phyloP scores from a whole-genome alignment of 2,329 filamentous ascomycete species.

The Diaporthe sp. region DNA sequence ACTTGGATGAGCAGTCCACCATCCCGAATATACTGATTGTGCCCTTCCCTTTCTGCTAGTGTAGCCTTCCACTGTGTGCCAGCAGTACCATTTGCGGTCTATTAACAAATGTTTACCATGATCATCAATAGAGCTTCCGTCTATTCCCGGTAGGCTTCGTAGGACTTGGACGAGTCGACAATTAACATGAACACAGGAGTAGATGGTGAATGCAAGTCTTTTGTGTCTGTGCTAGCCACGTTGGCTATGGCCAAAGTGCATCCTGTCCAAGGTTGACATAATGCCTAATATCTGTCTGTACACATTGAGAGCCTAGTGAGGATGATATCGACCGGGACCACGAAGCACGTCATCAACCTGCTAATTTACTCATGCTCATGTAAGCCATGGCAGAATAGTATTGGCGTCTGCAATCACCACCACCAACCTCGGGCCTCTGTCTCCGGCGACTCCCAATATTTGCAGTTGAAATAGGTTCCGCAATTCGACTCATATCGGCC shows the following conservation, averaged over 20 bases:
- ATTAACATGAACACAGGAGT: too few species aligned
- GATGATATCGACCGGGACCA: neutral
- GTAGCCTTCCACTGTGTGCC: too few species aligned
- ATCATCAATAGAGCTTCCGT: too few species aligned
- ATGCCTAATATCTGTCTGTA: neutral
- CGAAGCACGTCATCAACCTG: neutral
- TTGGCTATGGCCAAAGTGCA: neutral
- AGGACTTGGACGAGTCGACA: too few species aligned
- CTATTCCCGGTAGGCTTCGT: too few species aligned
- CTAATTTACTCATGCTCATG: neutral
- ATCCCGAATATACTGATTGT: too few species aligned
- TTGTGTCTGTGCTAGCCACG: neutral
- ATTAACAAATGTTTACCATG: too few species aligned
- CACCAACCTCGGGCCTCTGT: too few species aligned
- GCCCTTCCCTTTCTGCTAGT: too few species aligned
- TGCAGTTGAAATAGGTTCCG: neutral
- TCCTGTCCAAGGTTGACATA: neutral
- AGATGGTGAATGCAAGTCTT: too few species aligned
- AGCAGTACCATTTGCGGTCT: too few species aligned
- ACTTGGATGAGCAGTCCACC: too few species aligned
- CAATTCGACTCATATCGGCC: neutral
- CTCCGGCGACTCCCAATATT: neutral
- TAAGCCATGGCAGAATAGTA: neutral
- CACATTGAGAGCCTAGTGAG: rapidly evolving
- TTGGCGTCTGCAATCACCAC: neutral